These are phyloP conservation scores for Calonectria fujianensis DNA, from an alignment of 2,329 filamentous ascomycete species.

Conservation along the genomic window DNA sequence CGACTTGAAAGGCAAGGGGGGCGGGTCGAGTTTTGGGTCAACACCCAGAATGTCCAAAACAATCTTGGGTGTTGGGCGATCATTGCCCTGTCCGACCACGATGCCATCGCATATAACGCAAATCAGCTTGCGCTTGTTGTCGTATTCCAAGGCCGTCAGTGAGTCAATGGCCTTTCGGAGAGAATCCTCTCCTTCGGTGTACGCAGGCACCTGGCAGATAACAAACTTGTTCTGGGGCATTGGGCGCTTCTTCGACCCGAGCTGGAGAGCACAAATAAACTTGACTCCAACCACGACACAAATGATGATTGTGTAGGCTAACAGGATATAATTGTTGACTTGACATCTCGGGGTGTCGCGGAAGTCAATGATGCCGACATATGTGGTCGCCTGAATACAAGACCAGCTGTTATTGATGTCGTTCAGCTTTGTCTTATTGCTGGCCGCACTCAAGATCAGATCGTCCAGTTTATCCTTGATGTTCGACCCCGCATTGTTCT, in stretches of 20 bases:
- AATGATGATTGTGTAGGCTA: constrained; percentile 89
- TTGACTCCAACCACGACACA: constrained; percentile 88
- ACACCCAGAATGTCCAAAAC: constrained; percentile 98
- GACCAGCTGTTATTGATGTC: constrained; percentile 79
- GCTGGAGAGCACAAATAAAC: constrained; percentile 93
- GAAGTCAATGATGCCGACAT: constrained; percentile 90
- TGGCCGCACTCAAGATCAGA: constrained; percentile 66
- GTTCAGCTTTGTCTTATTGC: constrained; percentile 69
- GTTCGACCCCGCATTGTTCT: constrained; percentile 84
- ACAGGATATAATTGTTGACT: constrained; percentile 91
- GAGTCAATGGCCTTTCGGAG: constrained; percentile 95
- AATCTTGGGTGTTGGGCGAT: constrained; percentile 97
- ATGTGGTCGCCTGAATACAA: constrained; percentile 90
- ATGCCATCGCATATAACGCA: constrained; percentile 97
- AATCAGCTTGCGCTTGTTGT: constrained; percentile 98
- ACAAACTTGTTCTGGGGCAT: constrained; percentile 97
- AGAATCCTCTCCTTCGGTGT: constrained; percentile 98
- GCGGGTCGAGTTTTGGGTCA: constrained; percentile 95
- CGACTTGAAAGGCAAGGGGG: constrained; percentile 93
- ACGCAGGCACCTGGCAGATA: constrained; percentile 97
- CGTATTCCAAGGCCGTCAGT: constrained; percentile 94
- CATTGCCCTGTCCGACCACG: constrained; percentile 96
- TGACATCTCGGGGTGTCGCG: constrained; percentile 84
- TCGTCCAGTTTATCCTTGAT: constrained; percentile 80
- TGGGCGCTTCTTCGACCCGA: constrained; percentile 92